phyloP scores from a whole-genome alignment of 257 asterid genomes.

The Solanum corneliomulleri region DNA sequence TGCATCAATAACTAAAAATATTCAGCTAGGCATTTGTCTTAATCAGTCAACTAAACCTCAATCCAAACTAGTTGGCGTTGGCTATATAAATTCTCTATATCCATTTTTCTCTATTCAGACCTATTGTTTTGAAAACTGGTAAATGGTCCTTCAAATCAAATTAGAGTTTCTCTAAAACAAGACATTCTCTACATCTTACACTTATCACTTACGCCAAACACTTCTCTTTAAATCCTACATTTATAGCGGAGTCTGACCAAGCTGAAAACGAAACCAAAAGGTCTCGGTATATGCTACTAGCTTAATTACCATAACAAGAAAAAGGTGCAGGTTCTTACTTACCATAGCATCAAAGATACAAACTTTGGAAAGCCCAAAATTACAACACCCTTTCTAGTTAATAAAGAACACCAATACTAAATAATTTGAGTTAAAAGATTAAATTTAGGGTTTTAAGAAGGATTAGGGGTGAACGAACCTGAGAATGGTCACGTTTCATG shows the following conservation, averaged over 20 bases:
- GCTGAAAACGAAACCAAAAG: background rate
- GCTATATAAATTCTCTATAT: background rate
- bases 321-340: background rate
- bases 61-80: background rate
- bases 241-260: background rate
- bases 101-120: background rate
- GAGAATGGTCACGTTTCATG: conserved; percentile 87
- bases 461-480: conserved; percentile 25
- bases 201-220: background rate
- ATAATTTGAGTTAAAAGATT: background rate
- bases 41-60: background rate
- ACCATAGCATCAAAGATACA: background rate
- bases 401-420: background rate
- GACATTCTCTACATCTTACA: background rate
- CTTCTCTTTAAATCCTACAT: background rate
- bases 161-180: background rate
- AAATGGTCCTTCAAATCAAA: background rate
- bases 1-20: background rate
- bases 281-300: background rate
- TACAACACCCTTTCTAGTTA: background rate
- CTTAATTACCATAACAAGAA: background rate
- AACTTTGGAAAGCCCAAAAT: background rate
- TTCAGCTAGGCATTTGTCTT: background rate
- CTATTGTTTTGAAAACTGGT: background rate
- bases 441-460: background rate